These are phyloP conservation scores for Ganoderma leucocontextum DNA, from an alignment of 1,284 basidiomycete species.

Conservation along the genomic window DNA sequence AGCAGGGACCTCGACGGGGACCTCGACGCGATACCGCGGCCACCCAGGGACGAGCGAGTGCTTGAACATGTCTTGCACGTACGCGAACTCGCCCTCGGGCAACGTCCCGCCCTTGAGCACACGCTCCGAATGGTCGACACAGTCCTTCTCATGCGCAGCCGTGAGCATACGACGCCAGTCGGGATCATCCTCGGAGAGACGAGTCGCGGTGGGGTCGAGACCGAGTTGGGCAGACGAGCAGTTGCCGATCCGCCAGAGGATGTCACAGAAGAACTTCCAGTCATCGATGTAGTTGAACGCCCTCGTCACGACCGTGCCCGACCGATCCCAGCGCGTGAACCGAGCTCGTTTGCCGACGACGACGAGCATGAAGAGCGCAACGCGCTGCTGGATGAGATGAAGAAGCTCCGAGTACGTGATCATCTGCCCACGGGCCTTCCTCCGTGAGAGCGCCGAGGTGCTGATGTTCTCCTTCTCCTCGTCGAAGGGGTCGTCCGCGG, in stretches of 20 bases:
- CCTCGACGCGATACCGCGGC: slow-evolving; percentile 1
- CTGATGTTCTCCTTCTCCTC: neutral
- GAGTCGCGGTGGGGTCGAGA: slow-evolving; percentile 16
- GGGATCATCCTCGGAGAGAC: neutral
- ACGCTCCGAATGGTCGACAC: neutral
- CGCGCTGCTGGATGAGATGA: slow-evolving; percentile 4
- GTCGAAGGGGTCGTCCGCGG: slow-evolving; percentile 7
- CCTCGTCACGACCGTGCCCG: slow-evolving; percentile 12
- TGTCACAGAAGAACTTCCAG: neutral
- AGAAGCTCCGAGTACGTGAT: slow-evolving; percentile 5
- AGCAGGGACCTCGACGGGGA: neutral
- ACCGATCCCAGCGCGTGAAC: slow-evolving; percentile 13
- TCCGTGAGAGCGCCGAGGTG: neutral
- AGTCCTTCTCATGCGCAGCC: neutral
- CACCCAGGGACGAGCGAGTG: neutral
- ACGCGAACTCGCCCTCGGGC: slow-evolving; percentile 3
- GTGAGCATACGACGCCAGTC: neutral
- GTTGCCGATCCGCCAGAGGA: slow-evolving; percentile 36
- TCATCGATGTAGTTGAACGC: slow-evolving; percentile 10
- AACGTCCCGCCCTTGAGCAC: neutral
- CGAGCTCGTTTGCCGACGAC: slow-evolving; percentile 2
- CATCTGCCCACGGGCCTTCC: slow-evolving; percentile 1
- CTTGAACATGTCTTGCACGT: slow-evolving; percentile 10
- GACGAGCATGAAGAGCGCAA: slow-evolving; percentile 7
- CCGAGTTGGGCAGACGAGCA: slow-evolving; percentile 40